Conservation (phyloP, 768 basidiomycete species). For the Tylopilus sp. region DNA sequence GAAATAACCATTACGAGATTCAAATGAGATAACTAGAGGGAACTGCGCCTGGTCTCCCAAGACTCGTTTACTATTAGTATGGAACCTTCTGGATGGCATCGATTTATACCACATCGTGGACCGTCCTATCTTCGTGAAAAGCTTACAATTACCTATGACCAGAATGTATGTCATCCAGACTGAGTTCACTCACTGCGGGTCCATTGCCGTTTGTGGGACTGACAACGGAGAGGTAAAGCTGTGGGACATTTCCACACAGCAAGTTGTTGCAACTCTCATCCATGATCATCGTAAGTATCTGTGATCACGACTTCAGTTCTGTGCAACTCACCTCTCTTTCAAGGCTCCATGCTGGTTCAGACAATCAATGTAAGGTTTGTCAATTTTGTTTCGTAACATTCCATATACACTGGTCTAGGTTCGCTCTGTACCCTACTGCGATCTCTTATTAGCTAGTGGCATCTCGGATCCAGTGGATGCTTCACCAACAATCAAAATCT, state of each 20-base stretch:
- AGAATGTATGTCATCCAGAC: neutral
- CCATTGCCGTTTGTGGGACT: neutral
- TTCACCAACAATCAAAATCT: too few species aligned
- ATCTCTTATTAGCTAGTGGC: too few species aligned
- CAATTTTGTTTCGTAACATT: too few species aligned
- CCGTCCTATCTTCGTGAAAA: neutral
- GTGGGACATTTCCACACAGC: neutral
- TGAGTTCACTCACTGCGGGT: neutral
- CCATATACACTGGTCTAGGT: too few species aligned
- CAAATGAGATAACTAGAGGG: neutral
- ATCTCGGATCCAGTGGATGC: too few species aligned
- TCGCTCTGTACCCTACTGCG: too few species aligned
- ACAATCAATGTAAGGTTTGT: too few species aligned
- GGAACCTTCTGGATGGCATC: neutral
- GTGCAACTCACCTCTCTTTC: too few species aligned
- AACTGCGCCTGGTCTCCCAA: neutral
- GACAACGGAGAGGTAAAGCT: neutral
- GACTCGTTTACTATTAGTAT: neutral
- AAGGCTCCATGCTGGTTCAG: too few species aligned
- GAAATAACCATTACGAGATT: too few species aligned
- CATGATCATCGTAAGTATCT: neutral
- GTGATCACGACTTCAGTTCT: too few species aligned
- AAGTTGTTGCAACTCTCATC: neutral
- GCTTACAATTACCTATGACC: neutral
- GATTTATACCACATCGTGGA: neutral